Base-by-base conservation (phyloP, 495 filamentous ascomycete genomes). In the Ascobolus immersus region DNA sequence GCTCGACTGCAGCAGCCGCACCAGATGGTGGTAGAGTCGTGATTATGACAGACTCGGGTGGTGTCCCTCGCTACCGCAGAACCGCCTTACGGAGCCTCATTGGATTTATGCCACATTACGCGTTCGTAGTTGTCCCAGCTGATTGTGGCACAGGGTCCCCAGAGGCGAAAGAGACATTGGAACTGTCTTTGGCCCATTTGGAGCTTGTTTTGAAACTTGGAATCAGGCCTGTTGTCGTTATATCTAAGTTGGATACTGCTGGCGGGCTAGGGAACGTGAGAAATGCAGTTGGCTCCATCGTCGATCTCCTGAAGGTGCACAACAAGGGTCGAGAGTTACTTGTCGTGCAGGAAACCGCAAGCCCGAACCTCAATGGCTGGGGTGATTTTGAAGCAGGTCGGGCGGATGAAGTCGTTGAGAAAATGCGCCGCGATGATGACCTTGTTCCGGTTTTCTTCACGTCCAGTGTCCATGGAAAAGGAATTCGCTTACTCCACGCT, bases 21-120 rank as follows among this genome's bases (percentile, higher is more conserved):
- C 67, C 79, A 2, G 64, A 64, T 17, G 56, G 58, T 14, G 77
- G 76, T 12, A 71, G 89, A 32, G 53, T 96, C 4, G 77, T 81
- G 8, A 77, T 92, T 37, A 50, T 93, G 8, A 73, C 80, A 0
- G 86, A 96, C 48, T 81, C 84, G 21, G 82, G 86, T 2, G 86
- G 86, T 2, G 77, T 86, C 35, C 70, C 78, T 5, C 67, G 77
- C 22, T 94, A 80, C 52, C 61, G 80, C 25, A 69, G 84, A 36
- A 93, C 89, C 2, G 81, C 74, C 4, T 57, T 94, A 20, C 62
- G 82, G 33, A 78, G 80, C 0, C 56, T 94, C n/a, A 59, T 96
- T 29, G 81, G 84, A 33, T 96, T 86, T 81, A 79, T 77, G 14
- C 86, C 86, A 14, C 82, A 96, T 48, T 92, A 81, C 67, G 80